A percentile compares a stretch with the other conserved stretches of the same genome.
Conservation (phyloP, 23 red algal species). For the Agarophyton chilense region DNA sequence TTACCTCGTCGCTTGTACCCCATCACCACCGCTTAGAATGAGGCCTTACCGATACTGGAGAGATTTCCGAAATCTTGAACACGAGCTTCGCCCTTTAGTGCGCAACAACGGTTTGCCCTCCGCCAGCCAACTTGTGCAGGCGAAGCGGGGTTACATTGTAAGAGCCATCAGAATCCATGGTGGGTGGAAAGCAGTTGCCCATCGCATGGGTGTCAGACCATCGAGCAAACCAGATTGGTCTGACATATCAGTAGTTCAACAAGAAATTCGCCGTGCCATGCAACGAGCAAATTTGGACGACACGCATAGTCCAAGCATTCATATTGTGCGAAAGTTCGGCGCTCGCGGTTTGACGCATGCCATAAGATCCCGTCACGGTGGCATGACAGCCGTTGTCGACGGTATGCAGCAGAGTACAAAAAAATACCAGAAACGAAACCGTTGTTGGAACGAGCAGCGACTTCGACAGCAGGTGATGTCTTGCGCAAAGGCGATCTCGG, state of each 20-base stretch:
- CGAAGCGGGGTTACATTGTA: neutral
- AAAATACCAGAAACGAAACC: neutral
- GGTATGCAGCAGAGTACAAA: neutral
- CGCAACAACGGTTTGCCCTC: neutral
- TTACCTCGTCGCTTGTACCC: conserved; percentile 12
- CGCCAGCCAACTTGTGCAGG: neutral
- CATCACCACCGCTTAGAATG: conserved; percentile 24
- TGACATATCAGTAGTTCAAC: neutral
- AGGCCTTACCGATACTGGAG: conserved; percentile 37
- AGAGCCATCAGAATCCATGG: conserved; percentile 33
- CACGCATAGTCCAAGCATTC: neutral
- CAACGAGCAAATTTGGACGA: neutral
- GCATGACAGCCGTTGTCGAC: neutral
- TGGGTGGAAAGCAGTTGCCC: conserved; percentile 23
- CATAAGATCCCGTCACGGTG: neutral
- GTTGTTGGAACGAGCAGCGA: neutral
- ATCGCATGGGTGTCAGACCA: neutral
- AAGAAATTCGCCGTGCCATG: neutral
- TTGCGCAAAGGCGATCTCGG: neutral
- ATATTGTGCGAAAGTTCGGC: neutral
- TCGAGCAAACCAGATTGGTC: conserved; percentile 20
- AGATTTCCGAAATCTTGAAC: neutral
- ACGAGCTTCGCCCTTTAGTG: neutral
- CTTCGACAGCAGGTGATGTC: neutral
- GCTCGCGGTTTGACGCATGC: conserved; percentile 11